These are phyloP conservation scores for Gymnopus androsaceus DNA, from an alignment of 1,284 basidiomycete species.

Conservation along the genomic window DNA sequence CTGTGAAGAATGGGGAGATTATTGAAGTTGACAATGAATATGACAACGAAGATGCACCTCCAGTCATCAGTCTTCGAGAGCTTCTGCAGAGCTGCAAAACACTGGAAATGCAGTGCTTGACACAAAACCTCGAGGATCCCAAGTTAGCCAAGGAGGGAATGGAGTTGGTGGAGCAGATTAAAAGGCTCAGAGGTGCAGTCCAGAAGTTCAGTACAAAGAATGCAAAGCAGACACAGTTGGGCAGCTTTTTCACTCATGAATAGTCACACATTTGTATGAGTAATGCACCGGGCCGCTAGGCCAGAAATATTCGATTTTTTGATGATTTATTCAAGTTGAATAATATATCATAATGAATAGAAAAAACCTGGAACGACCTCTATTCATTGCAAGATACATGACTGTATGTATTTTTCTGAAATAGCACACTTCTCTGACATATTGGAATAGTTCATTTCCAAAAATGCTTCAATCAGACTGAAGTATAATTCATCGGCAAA, in stretches of 20 bases:
- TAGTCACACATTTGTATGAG: neutral
- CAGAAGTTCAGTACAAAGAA: neutral
- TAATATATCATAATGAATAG: conserved; percentile 3
- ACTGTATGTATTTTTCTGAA: too few species aligned
- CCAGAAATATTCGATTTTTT: neutral
- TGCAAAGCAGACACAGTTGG: neutral
- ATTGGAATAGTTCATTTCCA: too few species aligned
- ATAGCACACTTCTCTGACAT: too few species aligned
- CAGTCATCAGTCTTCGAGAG: conserved; percentile 1
- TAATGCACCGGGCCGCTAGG: neutral
- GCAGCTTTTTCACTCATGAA: neutral
- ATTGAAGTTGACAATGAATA: conserved; percentile 1
- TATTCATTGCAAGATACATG: conserved; percentile 1
- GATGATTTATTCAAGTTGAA: neutral
- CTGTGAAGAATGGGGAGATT: neutral
- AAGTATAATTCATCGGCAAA: too few species aligned
- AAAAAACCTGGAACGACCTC: neutral
- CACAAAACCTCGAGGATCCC: neutral
- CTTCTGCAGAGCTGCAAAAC: neutral
- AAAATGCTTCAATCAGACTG: too few species aligned
- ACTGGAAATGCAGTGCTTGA: neutral
- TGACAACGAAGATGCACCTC: neutral
- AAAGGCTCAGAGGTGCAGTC: neutral
- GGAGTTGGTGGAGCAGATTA: neutral
- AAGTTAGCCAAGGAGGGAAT: neutral